Evolutionary conservation across 2,329 filamentous ascomycete genomes (phyloP), one percentile per base, ranked within the genome.

Genomic region (Nigrospora osmanthi): DNA sequence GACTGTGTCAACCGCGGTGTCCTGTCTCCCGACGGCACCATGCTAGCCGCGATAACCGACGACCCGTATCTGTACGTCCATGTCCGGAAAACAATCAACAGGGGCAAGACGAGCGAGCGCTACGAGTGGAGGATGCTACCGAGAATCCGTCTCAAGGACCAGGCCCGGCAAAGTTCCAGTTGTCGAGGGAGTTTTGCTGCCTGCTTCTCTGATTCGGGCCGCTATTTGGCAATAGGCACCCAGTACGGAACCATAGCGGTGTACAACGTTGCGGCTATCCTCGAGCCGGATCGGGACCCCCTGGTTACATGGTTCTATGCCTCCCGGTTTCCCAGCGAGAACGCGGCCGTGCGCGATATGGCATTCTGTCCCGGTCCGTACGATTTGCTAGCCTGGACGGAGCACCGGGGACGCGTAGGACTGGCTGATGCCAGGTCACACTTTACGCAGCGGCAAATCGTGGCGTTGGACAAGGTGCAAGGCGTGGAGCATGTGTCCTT

Each of bases 331-430:
- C 76, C 78, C 48, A 75, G 72, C n/a, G 75, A 80, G 17, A 74
- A 78, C 16, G 91, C 91, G 37, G 89, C 91, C 31, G 82, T 97
- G 43, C 80, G 93, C 49, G 88, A 89, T 49, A 94, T 97, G 86
- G 77, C 85, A 1, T 98, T 98, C 60, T 89, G 87, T 5, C 90
- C 91, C 1, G 86, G 87, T 1, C 88, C 90, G 0, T 91, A 85
- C 72, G 91, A 96, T 59, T 77, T 98, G 15, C 70, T 98, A 35
- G 86, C 94, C 7, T 97, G 93, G 90, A 87, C 89, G 10, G 93
- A 98, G 64, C 87, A 95, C 56, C 83, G 87, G 50, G 86, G 84
- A 4, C 75, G 81, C 45, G 72, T 90, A 14, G 87, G 85, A 34
- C 72, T 91, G 35, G 84, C 84, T 6, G 87, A 93, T 62, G 67